Percentiles rank a stretch among this genome's conserved stretches.
phyloP scores from a whole-genome alignment of 345 rosid species.

The Eucalyptus pauciflora region DNA sequence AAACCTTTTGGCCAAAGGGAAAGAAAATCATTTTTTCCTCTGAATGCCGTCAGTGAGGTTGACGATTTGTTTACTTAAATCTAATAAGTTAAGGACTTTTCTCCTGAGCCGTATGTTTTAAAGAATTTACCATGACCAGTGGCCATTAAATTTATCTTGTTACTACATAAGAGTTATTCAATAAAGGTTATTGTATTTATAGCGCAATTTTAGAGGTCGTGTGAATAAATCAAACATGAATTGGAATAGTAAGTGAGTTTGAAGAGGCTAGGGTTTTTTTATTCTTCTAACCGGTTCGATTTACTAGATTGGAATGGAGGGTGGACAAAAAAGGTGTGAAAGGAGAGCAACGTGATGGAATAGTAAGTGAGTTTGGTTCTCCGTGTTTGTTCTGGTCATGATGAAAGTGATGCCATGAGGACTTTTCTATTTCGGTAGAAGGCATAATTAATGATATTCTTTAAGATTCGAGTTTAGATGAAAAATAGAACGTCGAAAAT shows the following conservation, averaged over 20 bases:
- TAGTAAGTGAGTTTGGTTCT: neutral
- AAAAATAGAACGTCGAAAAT: fast-evolving
- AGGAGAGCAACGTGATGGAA: neutral
- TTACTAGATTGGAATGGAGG: neutral
- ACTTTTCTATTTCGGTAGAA: neutral
- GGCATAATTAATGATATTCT: neutral
- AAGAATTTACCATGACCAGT: neutral
- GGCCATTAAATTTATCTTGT: neutral
- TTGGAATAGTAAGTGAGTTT: too few relatives aligned
- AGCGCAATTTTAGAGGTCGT: neutral
- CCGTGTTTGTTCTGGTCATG: neutral
- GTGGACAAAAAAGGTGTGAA: neutral
- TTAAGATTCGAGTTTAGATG: neutral
- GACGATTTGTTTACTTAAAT: neutral
- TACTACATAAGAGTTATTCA: neutral
- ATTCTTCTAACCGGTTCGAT: neutral
- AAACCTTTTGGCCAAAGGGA: neutral
- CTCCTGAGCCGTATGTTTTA: neutral
- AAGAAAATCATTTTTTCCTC: neutral
- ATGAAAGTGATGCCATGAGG: neutral
- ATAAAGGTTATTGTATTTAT: neutral
- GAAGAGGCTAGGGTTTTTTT: neutral
- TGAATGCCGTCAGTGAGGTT: neutral
- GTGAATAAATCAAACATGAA: neutral
- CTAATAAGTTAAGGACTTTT: neutral